Conservation (phyloP, 176 grass and related monocot genomes). For the Alloteropsis semialata region DNA sequence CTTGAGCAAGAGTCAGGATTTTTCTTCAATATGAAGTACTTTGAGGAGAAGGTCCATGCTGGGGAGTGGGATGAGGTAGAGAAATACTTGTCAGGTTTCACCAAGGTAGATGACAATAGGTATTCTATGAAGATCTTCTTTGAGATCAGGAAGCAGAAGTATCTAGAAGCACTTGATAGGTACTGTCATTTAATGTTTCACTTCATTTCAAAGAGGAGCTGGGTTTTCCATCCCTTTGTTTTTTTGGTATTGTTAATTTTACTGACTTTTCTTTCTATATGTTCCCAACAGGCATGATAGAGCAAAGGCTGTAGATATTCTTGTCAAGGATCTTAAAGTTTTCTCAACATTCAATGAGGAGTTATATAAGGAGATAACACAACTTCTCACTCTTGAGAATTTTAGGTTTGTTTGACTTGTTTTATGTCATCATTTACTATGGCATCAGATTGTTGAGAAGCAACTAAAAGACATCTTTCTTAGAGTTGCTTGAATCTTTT, state of each 20-base stretch:
- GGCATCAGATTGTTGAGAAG: not conserved
- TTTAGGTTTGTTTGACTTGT: slow-evolving; percentile 58
- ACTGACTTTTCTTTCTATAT: not conserved
- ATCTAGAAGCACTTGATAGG: slow-evolving; percentile 96
- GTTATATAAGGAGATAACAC: slow-evolving; percentile 98
- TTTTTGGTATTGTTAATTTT: slow-evolving; percentile 8
- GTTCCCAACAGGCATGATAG: slow-evolving; percentile 81
- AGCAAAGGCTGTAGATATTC: slow-evolving; percentile 90
- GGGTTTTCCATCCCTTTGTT: not conserved
- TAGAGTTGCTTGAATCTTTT: not conserved
- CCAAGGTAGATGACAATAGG: slow-evolving; percentile 96
- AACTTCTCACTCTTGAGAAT: slow-evolving; percentile 94
- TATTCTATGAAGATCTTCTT: slow-evolving; percentile 99
- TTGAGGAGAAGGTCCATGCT: slow-evolving; percentile 82
- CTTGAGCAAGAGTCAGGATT: slow-evolving; percentile 94
- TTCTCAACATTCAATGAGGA: slow-evolving; percentile 99
- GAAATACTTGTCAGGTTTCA: slow-evolving; percentile 95
- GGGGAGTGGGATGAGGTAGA: slow-evolving; percentile 98
- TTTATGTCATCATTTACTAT: slow-evolving; percentile 13
- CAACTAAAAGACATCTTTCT: not conserved
- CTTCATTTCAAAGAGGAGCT: not conserved
- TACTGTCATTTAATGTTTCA: slow-evolving; percentile 24
- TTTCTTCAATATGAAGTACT: slow-evolving; percentile 96
- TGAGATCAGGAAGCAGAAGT: slow-evolving; percentile 99
- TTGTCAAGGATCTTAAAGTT: slow-evolving; percentile 97